These are phyloP conservation scores for Penicillium rolfsii DNA, from an alignment of 2,329 filamentous ascomycete species.

Conservation along the genomic window DNA sequence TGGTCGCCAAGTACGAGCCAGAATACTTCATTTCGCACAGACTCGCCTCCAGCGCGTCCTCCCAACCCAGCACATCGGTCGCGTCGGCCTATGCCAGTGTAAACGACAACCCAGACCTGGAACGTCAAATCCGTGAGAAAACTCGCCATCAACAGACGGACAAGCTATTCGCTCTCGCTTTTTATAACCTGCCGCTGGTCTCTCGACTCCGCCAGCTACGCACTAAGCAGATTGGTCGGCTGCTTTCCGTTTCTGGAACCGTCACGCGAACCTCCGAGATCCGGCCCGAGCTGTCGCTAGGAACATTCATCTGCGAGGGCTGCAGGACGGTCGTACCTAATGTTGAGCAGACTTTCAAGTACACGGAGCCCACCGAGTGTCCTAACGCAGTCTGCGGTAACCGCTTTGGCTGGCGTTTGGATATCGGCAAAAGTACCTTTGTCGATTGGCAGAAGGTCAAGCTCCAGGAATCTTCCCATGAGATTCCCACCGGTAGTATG, in stretches of 20 bases:
- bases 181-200: slow-evolving; percentile 89
- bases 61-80: slow-evolving; percentile 67
- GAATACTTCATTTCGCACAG: slow-evolving; percentile 92
- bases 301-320: slow-evolving; percentile 87
- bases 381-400: slow-evolving; percentile 87
- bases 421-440: slow-evolving; percentile 95
- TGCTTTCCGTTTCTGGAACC: slow-evolving; percentile 94
- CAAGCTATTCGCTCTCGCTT: slow-evolving; percentile 89
- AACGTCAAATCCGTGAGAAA: slow-evolving; percentile 63
- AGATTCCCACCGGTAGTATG: slow-evolving; percentile 98
- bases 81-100: slow-evolving; percentile 64
- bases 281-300: slow-evolving; percentile 86
- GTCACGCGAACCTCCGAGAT: slow-evolving; percentile 97
- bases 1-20: slow-evolving; percentile 93
- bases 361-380: slow-evolving; percentile 95
- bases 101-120: slow-evolving; percentile 60
- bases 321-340: slow-evolving; percentile 85
- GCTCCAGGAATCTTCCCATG: slow-evolving; percentile 96
- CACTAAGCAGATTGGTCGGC: slow-evolving; percentile 85
- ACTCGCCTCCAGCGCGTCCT: slow-evolving; percentile 72
- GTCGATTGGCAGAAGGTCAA: slow-evolving; percentile 99
- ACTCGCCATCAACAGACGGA: slow-evolving; percentile 94
- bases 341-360: slow-evolving; percentile 95
- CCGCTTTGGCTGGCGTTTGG: slow-evolving; percentile 89
- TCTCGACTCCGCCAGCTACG: slow-evolving; percentile 83